Evolutionary conservation across 176 grass and related monocot genomes (phyloP).

Genomic region (Lolium perenne): DNA sequence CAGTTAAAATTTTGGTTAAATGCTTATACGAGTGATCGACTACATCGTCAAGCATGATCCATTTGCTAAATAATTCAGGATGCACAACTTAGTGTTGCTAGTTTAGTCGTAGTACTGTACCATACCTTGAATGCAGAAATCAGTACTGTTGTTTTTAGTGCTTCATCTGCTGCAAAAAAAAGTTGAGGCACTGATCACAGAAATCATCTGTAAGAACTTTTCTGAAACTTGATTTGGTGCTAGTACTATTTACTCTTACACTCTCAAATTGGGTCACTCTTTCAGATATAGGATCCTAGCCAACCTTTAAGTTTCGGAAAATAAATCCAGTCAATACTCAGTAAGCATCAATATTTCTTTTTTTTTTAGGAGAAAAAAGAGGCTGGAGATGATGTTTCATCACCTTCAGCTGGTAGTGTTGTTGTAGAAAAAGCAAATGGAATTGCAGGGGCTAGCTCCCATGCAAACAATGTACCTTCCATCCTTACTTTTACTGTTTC

Average conservation of each 20-base stretch:
- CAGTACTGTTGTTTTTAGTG: background rate
- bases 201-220: background rate
- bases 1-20: background rate
- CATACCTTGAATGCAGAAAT: constrained; percentile 28
- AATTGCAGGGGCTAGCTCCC: constrained; percentile 41
- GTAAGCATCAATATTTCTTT: background rate
- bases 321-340: background rate
- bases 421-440: constrained; percentile 49
- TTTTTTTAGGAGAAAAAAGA: constrained; percentile 58
- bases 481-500: constrained; percentile 9
- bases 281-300: too few relatives aligned
- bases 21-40: background rate
- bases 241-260: background rate
- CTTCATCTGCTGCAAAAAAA: background rate
- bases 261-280: too few relatives aligned
- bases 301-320: background rate
- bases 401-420: constrained; percentile 37
- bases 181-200: background rate
- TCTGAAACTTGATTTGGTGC: background rate
- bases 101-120: constrained; percentile 15
- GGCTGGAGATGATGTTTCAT: constrained; percentile 25
- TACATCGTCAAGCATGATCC: constrained; percentile 17
- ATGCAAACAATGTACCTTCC: constrained; percentile 56
- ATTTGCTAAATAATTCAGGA: constrained; percentile 7
- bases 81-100: constrained; percentile 28